Evolutionary conservation across 768 basidiomycete genomes (phyloP), one percentile per base, ranked within the genome.

Genomic region (Termitomyces sp.): DNA sequence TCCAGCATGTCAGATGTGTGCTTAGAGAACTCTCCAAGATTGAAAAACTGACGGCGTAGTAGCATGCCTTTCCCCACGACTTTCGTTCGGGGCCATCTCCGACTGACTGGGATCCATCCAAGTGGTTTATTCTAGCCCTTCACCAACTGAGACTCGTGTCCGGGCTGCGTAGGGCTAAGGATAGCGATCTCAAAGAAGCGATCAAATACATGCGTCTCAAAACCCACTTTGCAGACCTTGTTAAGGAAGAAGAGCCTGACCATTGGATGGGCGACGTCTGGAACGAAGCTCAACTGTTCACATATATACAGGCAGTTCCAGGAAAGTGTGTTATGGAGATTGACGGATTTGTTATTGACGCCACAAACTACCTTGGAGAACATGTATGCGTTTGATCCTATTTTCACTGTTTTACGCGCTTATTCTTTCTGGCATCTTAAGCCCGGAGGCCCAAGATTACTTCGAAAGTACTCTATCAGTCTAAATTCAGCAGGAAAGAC

Each of bases 31-130:
- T 56, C 20, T 32, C 4, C 4, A 15, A 31, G 64, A 63, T 84
- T 66, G 12, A 25, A 9, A 29, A 10, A 29, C 11, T 50, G 8
- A 49, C 37, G 32, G 20, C 45, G 3, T 57, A 14, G 48, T 60
- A 92, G 83, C 89, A 92, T 70, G 81, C 89, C 0, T 92, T 91
- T 67, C 91, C 91, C 10, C 83, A 87, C 60, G 90, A 93, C 71
- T 92, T 85, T 72, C 83, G 89, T 31, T 88, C 89, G 20, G 88
- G 85, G 0, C 86, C 85, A 10, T 78, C 81, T 20, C 51, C 61
- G 7, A 70, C 76, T 31, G 88, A 88, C 65, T 93, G 89, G 89
- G 90, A 93, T 71, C 89, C 91, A 0, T 88, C 88, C 2, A 92
- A 91, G 74, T 92, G 89, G 90, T 80, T 86, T 47, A 91, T 92